Percentiles rank a stretch among this genome's conserved stretches.
Evolutionary conservation across 2,329 filamentous ascomycete genomes (phyloP).

Genomic region (Sporothrix brunneoviolacea): DNA sequence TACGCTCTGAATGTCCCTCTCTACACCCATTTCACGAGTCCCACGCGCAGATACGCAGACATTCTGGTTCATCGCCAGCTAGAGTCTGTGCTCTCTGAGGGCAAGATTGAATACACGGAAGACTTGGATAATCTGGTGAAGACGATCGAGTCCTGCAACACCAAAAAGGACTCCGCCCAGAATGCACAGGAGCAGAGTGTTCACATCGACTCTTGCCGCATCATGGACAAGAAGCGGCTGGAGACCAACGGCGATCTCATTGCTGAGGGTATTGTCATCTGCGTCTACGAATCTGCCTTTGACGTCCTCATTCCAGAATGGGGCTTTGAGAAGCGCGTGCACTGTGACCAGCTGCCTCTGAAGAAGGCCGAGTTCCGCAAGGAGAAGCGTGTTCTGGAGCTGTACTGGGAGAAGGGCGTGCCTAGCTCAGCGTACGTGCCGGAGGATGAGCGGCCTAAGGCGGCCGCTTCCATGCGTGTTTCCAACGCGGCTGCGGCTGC

Average conservation of each 20-base stretch:
- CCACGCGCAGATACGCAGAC: slow-evolving; percentile 89
- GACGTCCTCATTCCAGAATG: slow-evolving; percentile 97
- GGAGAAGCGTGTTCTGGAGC: slow-evolving; percentile 85
- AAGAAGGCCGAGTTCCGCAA: slow-evolving; percentile 99
- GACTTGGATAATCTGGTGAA: slow-evolving; percentile 84
- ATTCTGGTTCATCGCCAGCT: slow-evolving; percentile 93
- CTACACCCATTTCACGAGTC: slow-evolving; percentile 97
- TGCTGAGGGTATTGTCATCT: slow-evolving; percentile 90
- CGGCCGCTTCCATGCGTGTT: slow-evolving; percentile 64
- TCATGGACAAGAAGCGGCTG: slow-evolving; percentile 86
- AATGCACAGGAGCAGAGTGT: slow-evolving; percentile 98
- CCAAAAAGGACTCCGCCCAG: slow-evolving; percentile 97
- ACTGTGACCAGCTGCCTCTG: slow-evolving; percentile 93
- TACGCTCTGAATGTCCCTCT: slow-evolving; percentile 88
- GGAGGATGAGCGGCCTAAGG: slow-evolving; percentile 91
- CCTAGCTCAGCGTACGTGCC: slow-evolving; percentile 93
- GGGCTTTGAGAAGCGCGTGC: slow-evolving; percentile 98
- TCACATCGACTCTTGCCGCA: slow-evolving; percentile 93
- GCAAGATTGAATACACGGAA: slow-evolving; percentile 76
- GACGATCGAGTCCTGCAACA: slow-evolving; percentile 93
- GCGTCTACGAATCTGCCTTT: slow-evolving; percentile 97
- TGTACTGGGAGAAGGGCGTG: slow-evolving; percentile 99
- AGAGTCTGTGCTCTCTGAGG: slow-evolving; percentile 76
- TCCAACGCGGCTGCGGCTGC: slow-evolving; percentile 70
- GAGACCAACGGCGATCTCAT: slow-evolving; percentile 87